Conservation (phyloP, 2,329 filamentous ascomycete species). For the Aureobasidium namibiae region DNA sequence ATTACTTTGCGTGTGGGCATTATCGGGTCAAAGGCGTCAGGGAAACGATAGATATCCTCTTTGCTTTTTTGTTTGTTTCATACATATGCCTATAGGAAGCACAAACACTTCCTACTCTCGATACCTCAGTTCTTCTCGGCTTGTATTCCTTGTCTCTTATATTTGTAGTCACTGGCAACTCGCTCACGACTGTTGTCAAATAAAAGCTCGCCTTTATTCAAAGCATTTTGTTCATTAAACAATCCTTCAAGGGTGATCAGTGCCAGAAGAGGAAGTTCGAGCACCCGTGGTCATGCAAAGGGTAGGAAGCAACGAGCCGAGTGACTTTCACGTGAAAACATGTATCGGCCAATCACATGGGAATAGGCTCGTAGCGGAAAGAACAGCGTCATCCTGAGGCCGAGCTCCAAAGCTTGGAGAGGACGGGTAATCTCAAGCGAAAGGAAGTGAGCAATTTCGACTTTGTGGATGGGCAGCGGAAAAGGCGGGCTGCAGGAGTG, state of each 20-base stretch:
- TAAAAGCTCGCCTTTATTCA: background rate
- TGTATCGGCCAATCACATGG: constrained; percentile 3
- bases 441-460: constrained; percentile 4
- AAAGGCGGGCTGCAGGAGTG: background rate
- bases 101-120: background rate
- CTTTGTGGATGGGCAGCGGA: background rate
- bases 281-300: background rate
- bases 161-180: background rate
- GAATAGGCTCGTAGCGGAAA: background rate
- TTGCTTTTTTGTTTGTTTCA: background rate
- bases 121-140: background rate
- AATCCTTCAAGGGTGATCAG: background rate
- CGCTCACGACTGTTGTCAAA: background rate
- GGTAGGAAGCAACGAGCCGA: background rate
- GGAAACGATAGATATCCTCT: constrained; percentile 7
- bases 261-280: background rate
- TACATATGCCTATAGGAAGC: background rate
- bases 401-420: background rate
- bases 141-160: background rate
- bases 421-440: background rate
- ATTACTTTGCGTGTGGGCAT: background rate
- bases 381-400: background rate
- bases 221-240: background rate
- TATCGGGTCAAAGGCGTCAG: background rate
- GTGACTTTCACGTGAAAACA: background rate